Evolutionary conservation across 1,139 yeast species (phyloP), one percentile per base, ranked within the genome.

Genomic region (Arxiozyma slooffiae): DNA sequence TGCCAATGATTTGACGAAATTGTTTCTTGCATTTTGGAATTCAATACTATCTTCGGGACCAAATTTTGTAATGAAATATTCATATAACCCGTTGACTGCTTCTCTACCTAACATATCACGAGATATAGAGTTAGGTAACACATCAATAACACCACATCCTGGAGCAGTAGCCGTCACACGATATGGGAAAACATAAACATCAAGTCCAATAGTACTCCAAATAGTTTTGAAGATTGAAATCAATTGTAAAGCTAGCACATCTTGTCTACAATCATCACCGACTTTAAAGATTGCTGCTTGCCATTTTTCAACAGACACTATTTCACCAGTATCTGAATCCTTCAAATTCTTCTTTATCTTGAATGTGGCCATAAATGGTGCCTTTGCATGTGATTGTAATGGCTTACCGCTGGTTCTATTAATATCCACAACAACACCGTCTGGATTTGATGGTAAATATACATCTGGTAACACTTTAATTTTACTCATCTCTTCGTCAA

Each of bases 21-120:
- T 90, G 67, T 85, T 87, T 59, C 97, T 77, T 0, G 98, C 97
- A 56, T 79, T 77, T 67, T 94, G 97, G 70, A 83, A 92, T 58
- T 84, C 95, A 56, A 87, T 81, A 1, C 95, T 82, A 55, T 84
- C 84, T 60, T 92, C 97, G 9, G 95, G 92, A 7, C 98, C 98
- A 70, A 88, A 90, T 66, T 90, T 94, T 56, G 95, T 82, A 46
- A 82, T 80, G 68, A 85, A 94, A 69, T 92, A 94, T 66, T 92
- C 96, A 66, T 88, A 89, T 51, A 94, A 75, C 6, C 98, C 98
- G 67, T 94, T 94, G 41, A 94, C 98, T 0, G 98, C 98, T 66
- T 94, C 98, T 64, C 99, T 81, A 44, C 99, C 99, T 54, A 94
- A 77, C 98, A 94, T 90, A 70, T 94, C 99, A 71, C 99, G 82